Base-by-base conservation (phyloP, 106 monocot genomes). In the Dendrobium chrysotoxum region DNA sequence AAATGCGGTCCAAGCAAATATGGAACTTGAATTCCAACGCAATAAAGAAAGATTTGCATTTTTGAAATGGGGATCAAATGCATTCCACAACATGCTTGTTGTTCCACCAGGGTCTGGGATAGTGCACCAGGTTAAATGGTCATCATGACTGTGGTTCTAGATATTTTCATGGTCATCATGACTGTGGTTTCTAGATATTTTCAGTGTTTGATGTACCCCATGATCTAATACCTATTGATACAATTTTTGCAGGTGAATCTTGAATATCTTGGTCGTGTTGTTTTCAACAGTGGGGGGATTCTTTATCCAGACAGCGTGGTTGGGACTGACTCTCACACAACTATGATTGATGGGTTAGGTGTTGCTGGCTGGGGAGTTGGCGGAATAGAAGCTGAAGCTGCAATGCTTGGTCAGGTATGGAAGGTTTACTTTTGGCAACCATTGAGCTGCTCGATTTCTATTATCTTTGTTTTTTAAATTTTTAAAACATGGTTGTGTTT, bases 61-160 rank as follows among this genome's bases (percentile, higher is more conserved):
- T 83, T 82, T 97, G 54, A 97, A 94, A 78, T 98, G 97, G 97
- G 97, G 92, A 42, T 94, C 97, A 4, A 87, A 61, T 84, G 97
- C 92, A 67, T 94, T 98, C 45, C 81, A 84, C 35, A 98, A 98
- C 77, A 92, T 98, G 94, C 97, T 98, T 87, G 97, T 98, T 78
- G 94, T 98, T 80, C 94, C 97, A 61, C 97, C 97, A 74, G 97
- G 94, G 64, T 98, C 94, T 86, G 97, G 94, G 45, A 98, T 98
- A 84, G 97, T 98, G 40, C 97, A 98, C 75, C 97, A 98, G 92
- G 97, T 94, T 90, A 75, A 21, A 40, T 39, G 30, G 75, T 72
- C 10, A 42, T 12, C 20, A 28, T 25, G 8, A 45, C n/a, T 18
- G 15, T 50, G 50, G 9, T 57, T 58, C 53, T 55, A 61, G 9